phyloP scores from a whole-genome alignment of 2,329 filamentous ascomycete species.

The Parastagonospora nodorum region DNA sequence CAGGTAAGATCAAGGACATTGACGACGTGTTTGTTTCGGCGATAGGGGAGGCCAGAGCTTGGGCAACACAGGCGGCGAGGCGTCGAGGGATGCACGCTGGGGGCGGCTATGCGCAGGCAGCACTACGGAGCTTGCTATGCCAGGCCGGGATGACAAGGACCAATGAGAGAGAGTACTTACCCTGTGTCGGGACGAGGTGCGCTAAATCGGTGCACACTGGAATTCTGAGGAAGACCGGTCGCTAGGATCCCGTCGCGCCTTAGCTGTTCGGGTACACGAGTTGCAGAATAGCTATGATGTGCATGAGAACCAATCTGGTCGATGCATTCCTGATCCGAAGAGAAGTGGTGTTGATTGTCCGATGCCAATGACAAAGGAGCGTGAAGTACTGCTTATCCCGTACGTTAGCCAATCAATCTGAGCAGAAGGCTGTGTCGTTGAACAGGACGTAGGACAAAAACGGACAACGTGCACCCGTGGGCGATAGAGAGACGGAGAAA shows the following conservation, averaged over 20 bases:
- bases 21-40: slow-evolving; percentile 50
- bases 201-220: slow-evolving; percentile 57
- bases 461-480: slow-evolving; percentile 44
- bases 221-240: slow-evolving; percentile 52
- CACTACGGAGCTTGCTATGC: slow-evolving; percentile 42
- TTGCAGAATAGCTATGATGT: slow-evolving; percentile 51
- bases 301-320: slow-evolving; percentile 53
- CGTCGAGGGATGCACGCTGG: slow-evolving; percentile 43
- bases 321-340: slow-evolving; percentile 53
- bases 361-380: slow-evolving; percentile 48
- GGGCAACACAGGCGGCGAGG: slow-evolving; percentile 44
- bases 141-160: slow-evolving; percentile 35
- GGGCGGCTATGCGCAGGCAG: slow-evolving; percentile 44
- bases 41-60: slow-evolving; percentile 43
- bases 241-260: slow-evolving; percentile 57
- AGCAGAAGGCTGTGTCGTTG: slow-evolving; percentile 33
- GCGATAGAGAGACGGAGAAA: slow-evolving; percentile 24
- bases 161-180: slow-evolving; percentile 58
- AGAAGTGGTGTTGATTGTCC: slow-evolving; percentile 46
- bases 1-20: slow-evolving; percentile 39
- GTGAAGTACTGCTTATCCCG: slow-evolving; percentile 51
- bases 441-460: slow-evolving; percentile 44
- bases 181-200: slow-evolving; percentile 59
- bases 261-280: slow-evolving; percentile 53
- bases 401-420: slow-evolving; percentile 49